Base-by-base conservation (phyloP, 306 rosid genomes). In the Pterocarpus santalinus region DNA sequence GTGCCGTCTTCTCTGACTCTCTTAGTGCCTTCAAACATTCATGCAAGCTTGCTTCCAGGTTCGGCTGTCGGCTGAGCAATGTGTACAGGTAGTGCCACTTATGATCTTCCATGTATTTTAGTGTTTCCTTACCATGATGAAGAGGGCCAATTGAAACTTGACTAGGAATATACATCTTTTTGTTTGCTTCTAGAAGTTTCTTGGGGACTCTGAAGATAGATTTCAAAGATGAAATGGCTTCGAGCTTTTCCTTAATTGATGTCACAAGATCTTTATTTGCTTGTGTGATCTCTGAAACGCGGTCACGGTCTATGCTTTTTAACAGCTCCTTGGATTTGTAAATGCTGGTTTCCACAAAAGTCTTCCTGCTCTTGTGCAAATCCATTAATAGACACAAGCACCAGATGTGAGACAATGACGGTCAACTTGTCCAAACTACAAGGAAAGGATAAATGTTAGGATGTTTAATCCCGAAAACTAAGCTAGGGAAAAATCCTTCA, bases 21-120 rank as follows among this genome's bases (percentile, higher is more conserved):
- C 47, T 65, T 0, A 89, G 74, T 32, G 85, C 79, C 61, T 76
- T 65, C n/a, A 91, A 85, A 43, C 88, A 86, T 63, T 12, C 4
- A 4, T 65, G 38, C 56, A 91, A 66, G 58, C 41, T 82, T 76
- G 66, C 83, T 80, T 87, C 90, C 28, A 84, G 43, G 63, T 88
- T 82, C 1, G 88, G 88, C 35, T 79, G 69, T 39, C 91, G 87
- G 58, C 61, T 85, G 75, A 91, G 85, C 36, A 91, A 77, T 11
- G 91, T 82, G 14, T 61, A 70, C n/a, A 85, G 30, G 80, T 89
- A 91, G 30, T 53, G 79, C 95, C 89, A 89, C 85, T 89, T 91
- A 3, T 62, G 80, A 4, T 78, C 71, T 72, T 86, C 89, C 69
- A 78, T 65, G 1, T 17, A 7, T 65, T 61, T 70, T 1, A 87